Percentiles rank a stretch among this genome's conserved stretches.
These are phyloP conservation scores for Haplosporangium gracile DNA, from an alignment of 192 early-diverging fungal genomes.

Conservation along the genomic window DNA sequence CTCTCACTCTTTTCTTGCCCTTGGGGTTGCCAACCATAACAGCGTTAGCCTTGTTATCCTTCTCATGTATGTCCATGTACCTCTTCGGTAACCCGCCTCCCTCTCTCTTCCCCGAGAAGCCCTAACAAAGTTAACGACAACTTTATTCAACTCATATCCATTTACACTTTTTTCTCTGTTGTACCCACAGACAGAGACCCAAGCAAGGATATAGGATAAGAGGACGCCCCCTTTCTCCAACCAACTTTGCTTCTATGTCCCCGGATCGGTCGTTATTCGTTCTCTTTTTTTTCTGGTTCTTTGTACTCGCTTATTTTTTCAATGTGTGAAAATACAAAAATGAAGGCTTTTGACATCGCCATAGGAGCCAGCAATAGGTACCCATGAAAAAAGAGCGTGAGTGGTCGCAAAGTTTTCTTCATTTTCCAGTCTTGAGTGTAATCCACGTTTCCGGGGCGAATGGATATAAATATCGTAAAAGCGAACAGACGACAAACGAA, in stretches of 20 bases:
- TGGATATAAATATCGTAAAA: background rate
- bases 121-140: conserved; percentile 8
- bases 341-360: background rate
- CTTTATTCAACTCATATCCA: background rate
- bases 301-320: background rate
- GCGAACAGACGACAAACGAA: background rate
- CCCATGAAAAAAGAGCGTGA: no score
- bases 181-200: background rate
- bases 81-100: background rate
- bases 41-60: background rate
- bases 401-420: no score
- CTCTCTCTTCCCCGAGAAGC: background rate
- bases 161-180: background rate
- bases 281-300: background rate
- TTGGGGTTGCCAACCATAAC: background rate
- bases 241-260: background rate
- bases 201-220: background rate
- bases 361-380: no score
- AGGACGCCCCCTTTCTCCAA: background rate
- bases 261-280: background rate
- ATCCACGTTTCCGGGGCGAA: background rate
- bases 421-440: no score
- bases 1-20: background rate
- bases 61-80: background rate
- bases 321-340: background rate